Base-by-base conservation (phyloP, 148 eudicot species). In the Cornus suecica region DNA sequence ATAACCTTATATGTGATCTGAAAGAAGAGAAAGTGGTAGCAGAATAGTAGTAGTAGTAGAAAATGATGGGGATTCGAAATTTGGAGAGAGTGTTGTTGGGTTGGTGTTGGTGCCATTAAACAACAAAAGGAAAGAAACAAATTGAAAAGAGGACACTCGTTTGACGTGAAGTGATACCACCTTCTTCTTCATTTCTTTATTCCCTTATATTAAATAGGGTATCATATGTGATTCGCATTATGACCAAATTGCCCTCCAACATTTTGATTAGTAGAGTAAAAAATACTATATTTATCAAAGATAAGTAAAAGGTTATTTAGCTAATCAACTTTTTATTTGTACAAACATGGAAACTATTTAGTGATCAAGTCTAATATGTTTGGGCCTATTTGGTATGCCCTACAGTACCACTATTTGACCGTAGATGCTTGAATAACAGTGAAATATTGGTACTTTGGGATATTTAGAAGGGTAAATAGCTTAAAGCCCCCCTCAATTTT, bases 61-160 rank as follows among this genome's bases (percentile, higher is more conserved):
- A 77, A 67, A 72, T 70, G 70, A 70, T 76, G 77, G 70, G 79
- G 63, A 72, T 79, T 73, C 70, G 78, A 81, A 79, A 58, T 30
- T 74, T 24, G 28, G 51, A 66, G 65, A 24, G 58, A 56, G 74
- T 65, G 80, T 32, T 32, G 52, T n/a, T n/a, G n/a, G n/a, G n/a
- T n/a, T n/a, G n/a, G n/a, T 74, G 16, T 64, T 70, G 80, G 66
- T 66, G 76, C 56, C 84, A 81, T 71, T 69, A 83, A 72, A 83
- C 73, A 74, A 83, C 85, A 86, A 86, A 66, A 24, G 69, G 77
- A 79, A 76, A 81, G 51, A 64, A 71, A 84, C 85, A 83, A 86
- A 83, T 78, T 32, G 58, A 71, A 81, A 78, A 80, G 77, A 76
- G 54, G 48, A 78, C 83, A 76, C 85, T 84, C 83, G 81, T 86